Evolutionary conservation across 106 monocot genomes (phyloP), one percentile per base, ranked within the genome.

Genomic region (Allium cepa): DNA sequence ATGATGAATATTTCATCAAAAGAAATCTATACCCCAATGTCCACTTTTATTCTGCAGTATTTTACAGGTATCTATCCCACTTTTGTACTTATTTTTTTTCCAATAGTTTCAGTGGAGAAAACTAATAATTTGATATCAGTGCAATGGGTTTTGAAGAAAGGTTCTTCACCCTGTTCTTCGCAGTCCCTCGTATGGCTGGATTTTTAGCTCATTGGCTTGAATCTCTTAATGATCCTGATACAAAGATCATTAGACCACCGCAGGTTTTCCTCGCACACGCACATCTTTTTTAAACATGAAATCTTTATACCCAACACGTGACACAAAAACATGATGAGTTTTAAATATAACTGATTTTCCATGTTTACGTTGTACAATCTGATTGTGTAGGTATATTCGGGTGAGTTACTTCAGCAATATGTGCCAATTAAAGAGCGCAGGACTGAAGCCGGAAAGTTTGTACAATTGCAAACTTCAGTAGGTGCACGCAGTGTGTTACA

Each of bases 221-320:
- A 64, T 97, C 97, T 11, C 88, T 97, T n/a, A 83, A 92, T 84
- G 97, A 92, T 80, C 92, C 97, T 60, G 97, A 97, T 62, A 92
- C 89, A 17, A 97, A 97, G 78, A 97, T 97, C 66, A 92, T 92
- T 80, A 86, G 97, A 64, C 97, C 92, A 12, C 97, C 88, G 60
- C 78, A 97, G 97, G 97, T 97, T 47, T 36, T 36, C 5, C 36
- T 36, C 36, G 5, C 4, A 36, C 36, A 36, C 3, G 36, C 36
- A 36, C 36, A 0, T 36, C 5, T 36, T 36, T 22, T 22, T 22
- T 22, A 22, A 22, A 22, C 22, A 22, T 36, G 36, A 36, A 5
- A 36, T 36, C 36, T 36, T 36, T 36, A 36, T 36, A 36, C 36
- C 36, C 36, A 36, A 4, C 3, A 3, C 5, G 36, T 3, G 36